Evolutionary conservation across 306 rosid genomes (phyloP).

Genomic region (Ceratonia siliqua): DNA sequence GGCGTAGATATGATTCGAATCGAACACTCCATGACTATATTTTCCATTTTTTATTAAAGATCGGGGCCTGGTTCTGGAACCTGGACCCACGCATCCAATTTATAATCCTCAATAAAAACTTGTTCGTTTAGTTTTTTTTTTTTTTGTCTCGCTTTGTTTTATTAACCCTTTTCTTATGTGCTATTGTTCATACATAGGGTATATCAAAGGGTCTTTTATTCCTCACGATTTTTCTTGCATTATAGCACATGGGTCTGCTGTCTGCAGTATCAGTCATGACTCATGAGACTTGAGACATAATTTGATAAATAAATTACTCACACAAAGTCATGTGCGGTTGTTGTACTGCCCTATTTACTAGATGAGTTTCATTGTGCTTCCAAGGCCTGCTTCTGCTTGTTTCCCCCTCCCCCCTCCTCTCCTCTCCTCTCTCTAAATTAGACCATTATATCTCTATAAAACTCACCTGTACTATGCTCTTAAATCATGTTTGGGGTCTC

Average conservation of each 20-base stretch:
- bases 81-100: slow-evolving; percentile 41
- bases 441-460: no score
- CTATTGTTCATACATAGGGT: slow-evolving; percentile 10
- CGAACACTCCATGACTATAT: slow-evolving; percentile 19
- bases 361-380: neutral
- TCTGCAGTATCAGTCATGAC: neutral
- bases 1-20: slow-evolving; percentile 9
- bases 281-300: neutral
- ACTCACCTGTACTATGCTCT: neutral
- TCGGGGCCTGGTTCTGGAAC: slow-evolving; percentile 31
- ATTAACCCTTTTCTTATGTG: neutral
- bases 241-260: neutral
- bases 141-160: neutral
- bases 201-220: neutral
- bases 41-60: neutral
- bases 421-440: no score
- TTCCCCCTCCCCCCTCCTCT: no score
- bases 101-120: slow-evolving; percentile 13
- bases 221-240: neutral
- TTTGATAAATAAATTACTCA: neutral
- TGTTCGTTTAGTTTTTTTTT: neutral
- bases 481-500: neutral
- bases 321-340: neutral
- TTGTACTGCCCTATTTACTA: neutral
- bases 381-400: no score